These are phyloP conservation scores for Pyrenophora graminea DNA, from an alignment of 2,329 filamentous ascomycete species.

Conservation along the genomic window DNA sequence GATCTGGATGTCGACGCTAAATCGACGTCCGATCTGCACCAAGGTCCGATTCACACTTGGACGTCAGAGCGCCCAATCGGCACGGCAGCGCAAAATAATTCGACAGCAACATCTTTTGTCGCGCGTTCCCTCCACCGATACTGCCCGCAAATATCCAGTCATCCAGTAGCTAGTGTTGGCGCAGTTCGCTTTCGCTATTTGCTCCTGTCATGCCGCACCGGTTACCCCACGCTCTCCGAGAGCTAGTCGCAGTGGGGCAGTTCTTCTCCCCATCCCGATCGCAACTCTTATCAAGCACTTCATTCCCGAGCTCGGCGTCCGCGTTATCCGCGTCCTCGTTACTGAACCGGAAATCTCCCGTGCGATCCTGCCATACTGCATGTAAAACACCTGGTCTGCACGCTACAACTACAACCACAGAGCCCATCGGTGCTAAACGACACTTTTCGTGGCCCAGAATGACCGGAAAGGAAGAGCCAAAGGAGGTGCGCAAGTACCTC, in stretches of 20 bases:
- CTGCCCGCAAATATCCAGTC: slow-evolving; percentile 15
- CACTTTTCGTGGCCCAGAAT: slow-evolving; percentile 22
- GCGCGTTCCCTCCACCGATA: slow-evolving; percentile 21
- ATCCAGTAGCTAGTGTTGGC: slow-evolving; percentile 3
- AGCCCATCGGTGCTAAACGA: slow-evolving; percentile 6
- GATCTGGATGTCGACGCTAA: slow-evolving; percentile 17
- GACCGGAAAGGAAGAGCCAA: slow-evolving; percentile 25
- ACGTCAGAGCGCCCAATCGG: slow-evolving; percentile 38
- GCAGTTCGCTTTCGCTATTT: slow-evolving; percentile 2
- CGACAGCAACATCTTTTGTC: slow-evolving; percentile 4
- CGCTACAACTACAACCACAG: background rate
- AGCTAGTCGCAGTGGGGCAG: slow-evolving; percentile 19
- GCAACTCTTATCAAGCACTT: slow-evolving; percentile 12
- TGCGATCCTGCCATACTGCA: slow-evolving; percentile 8
- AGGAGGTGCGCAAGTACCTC: slow-evolving; percentile 56
- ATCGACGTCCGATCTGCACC: slow-evolving; percentile 23
- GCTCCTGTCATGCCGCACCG: slow-evolving; percentile 21
- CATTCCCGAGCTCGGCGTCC: slow-evolving; percentile 4
- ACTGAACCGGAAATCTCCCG: background rate
- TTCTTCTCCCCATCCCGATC: slow-evolving; percentile 6
- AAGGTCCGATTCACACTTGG: slow-evolving; percentile 16
- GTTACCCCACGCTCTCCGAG: slow-evolving; percentile 31
- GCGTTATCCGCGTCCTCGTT: background rate
- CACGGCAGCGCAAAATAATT: slow-evolving; percentile 21
- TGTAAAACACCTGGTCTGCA: background rate